Base-by-base conservation (phyloP, 441 rosid genomes). In the Syzygium syzygioides region DNA sequence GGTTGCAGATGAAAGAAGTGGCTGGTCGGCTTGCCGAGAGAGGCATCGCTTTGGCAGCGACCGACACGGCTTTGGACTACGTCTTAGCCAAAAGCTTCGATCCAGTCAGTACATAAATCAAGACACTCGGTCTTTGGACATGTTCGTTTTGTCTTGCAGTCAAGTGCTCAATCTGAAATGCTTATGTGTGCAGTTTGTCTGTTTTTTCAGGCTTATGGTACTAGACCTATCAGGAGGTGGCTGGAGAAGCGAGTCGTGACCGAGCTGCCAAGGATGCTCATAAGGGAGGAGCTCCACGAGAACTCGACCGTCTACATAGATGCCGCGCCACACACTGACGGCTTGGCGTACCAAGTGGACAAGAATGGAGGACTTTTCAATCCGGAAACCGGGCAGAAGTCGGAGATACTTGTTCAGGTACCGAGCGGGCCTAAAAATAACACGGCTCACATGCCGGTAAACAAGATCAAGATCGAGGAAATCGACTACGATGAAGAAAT, bases 171-270 rank as follows among this genome's bases (percentile, higher is more conserved):
- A 12, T 15, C 4, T 20, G 8, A 14, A 55, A 17, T 68, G 88
- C 41, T 86, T 64, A 5, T 10, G 28, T 5, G 8, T 8, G 32
- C 10, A 12, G 30, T 54, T 41, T 7, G 80, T 37, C 26, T 41
- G 20, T 10, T 5, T 48, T 26, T 60, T 37, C 71, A 97, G 98
- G 96, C 95, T 8, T 97, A 98, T 87, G 99, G 98, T 14, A 98
- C 98, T 1, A 94, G 99, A 71, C 98, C 98, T 2, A 97, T 97
- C 32, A 91, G 99, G 91, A 95, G 99, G 87, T 98, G 98, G 99
- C 96, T 97, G 3, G 97, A 98, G 94, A 96, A 87, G 93, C 95
- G 91, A 91, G 98, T 98, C 85, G 98, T 98, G 5, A 97, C 98
- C 1, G 95, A 95, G 90, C 89, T 98, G 18, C 97, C 98, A 7